These are phyloP conservation scores for Chlamydomonas asymmetrica DNA, from an alignment of 139 green algal genomes.

Conservation along the genomic window DNA sequence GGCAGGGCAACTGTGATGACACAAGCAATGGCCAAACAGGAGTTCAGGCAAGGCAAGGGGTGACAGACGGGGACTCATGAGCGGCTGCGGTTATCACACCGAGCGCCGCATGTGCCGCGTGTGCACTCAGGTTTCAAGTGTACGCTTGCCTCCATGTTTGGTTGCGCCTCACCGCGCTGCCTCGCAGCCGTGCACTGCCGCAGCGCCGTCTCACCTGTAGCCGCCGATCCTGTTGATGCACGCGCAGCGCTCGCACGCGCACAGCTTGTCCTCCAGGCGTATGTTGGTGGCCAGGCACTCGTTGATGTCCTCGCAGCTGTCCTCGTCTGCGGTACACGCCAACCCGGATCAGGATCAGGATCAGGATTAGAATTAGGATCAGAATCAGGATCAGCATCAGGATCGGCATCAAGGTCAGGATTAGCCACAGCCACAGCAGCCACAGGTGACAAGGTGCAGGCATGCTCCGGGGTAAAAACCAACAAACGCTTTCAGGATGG, in stretches of 20 bases:
- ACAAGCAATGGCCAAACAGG: no score
- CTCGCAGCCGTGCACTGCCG: background rate
- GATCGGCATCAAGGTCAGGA: background rate
- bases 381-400: background rate
- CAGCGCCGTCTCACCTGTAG: slow-evolving; percentile 60
- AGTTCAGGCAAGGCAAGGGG: background rate
- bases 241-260: slow-evolving; percentile 74
- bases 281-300: slow-evolving; percentile 48
- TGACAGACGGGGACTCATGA: background rate
- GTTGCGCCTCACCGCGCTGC: background rate
- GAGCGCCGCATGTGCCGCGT: background rate
- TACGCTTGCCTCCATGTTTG: background rate
- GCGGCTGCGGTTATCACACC: background rate
- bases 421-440: no score
- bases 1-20: no score
- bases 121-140: background rate
- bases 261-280: slow-evolving; percentile 47
- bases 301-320: slow-evolving; percentile 78
- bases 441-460: no score
- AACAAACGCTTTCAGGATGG: background rate
- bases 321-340: slow-evolving; percentile 12
- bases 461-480: no score
- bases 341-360: background rate
- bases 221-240: slow-evolving; percentile 73
- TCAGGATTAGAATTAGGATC: background rate